Evolutionary conservation across 148 eudicot genomes (phyloP).

Genomic region (Pharnaceum exiguum): DNA sequence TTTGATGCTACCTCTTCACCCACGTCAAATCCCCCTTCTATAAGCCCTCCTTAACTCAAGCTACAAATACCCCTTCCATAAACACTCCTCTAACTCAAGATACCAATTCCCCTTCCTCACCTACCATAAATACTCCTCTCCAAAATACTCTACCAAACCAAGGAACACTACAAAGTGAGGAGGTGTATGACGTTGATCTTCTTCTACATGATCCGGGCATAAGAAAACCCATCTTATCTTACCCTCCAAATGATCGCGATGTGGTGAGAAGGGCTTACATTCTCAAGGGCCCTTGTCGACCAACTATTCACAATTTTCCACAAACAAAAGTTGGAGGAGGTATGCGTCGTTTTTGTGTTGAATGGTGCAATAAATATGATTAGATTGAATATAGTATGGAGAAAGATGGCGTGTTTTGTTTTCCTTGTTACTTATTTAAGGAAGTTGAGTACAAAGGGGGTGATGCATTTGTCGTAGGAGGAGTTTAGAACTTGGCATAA

Average conservation of each 20-base stretch:
- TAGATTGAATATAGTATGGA: constrained; percentile 22
- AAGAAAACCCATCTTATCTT: neutral
- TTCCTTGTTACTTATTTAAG: constrained; percentile 18
- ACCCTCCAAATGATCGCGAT: constrained; percentile 15
- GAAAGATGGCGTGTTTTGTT: constrained; percentile 14
- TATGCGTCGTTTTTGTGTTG: neutral
- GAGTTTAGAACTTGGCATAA: constrained; percentile 4
- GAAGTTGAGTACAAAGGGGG: neutral
- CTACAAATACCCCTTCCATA: too few relatives aligned
- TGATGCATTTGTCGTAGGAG: constrained; percentile 4
- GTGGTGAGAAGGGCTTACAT: constrained; percentile 10
- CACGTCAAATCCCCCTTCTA: too few relatives aligned
- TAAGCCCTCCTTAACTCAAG: too few relatives aligned
- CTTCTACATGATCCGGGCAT: neutral
- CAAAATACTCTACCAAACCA: too few relatives aligned
- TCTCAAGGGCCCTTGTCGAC: constrained; percentile 15
- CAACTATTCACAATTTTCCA: constrained; percentile 5
- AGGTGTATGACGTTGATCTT: too few relatives aligned
- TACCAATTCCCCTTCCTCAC: too few relatives aligned
- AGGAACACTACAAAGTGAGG: too few relatives aligned
- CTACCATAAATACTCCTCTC: too few relatives aligned
- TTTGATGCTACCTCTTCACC: too few relatives aligned
- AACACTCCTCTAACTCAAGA: too few relatives aligned
- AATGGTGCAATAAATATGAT: constrained; percentile 11
- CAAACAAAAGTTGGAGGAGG: neutral